Percentiles rank a stretch among this genome's conserved stretches.
Conservation (phyloP, 805 yeast genomes). For the Yarrowia porcina region DNA sequence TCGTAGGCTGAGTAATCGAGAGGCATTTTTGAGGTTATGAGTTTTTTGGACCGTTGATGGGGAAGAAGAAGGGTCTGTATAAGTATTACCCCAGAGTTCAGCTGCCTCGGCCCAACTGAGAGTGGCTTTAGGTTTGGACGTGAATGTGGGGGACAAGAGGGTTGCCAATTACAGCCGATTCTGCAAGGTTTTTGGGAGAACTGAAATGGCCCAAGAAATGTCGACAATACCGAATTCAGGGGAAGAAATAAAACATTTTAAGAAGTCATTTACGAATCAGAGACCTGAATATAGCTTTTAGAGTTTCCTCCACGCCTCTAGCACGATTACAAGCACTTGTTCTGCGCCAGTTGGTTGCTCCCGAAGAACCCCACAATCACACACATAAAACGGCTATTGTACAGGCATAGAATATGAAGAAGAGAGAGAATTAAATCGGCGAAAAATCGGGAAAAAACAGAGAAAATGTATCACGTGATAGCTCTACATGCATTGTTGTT, state of each 20-base stretch:
- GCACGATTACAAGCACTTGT: no score
- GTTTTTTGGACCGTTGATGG: not conserved
- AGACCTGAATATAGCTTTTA: no score
- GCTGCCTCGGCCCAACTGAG: constrained; percentile 23
- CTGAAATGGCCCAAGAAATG: no score
- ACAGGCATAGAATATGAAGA: no score
- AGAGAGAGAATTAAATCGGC: not conserved
- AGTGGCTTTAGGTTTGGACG: not conserved
- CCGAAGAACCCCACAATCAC: not conserved
- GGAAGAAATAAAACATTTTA: no score
- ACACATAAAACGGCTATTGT: not conserved
- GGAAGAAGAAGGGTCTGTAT: not conserved
- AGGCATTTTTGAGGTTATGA: not conserved
- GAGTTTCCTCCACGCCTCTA: no score
- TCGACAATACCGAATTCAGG: no score
- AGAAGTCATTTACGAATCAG: not conserved
- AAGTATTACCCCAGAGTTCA: constrained; percentile 14
- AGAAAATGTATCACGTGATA: no score
- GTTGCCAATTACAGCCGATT: not conserved
- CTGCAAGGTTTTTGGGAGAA: not conserved
- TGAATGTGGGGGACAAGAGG: constrained; percentile 12
- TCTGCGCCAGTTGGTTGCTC: no score
- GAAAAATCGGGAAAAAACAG: not conserved
- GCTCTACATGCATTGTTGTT: no score
- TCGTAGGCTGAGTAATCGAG: constrained; percentile 29